These are phyloP conservation scores for Chloranthus sessilifolius DNA, from an alignment of 164 flowering plant genomes.

Conservation along the genomic window DNA sequence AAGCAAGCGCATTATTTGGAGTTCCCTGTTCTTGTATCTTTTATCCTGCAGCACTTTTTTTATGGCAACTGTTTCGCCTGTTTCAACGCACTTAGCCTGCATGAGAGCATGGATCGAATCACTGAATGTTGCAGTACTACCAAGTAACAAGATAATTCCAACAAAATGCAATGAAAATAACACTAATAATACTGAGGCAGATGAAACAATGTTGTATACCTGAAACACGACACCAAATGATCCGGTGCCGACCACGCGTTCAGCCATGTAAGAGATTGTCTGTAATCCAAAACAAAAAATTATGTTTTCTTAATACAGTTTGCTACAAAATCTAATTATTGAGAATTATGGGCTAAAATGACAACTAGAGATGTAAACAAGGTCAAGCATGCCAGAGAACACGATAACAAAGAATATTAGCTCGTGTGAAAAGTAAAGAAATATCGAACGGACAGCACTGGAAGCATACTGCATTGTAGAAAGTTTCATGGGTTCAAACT, in stretches of 20 bases:
- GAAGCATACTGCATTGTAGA: too few relatives aligned
- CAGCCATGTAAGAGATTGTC: constrained; percentile 95
- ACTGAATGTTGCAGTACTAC: neutral
- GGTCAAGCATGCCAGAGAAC: too few relatives aligned
- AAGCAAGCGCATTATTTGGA: constrained; percentile 82
- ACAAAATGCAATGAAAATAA: neutral
- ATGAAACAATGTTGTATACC: constrained; percentile 31
- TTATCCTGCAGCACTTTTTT: constrained; percentile 97
- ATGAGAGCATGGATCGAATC: constrained; percentile 5
- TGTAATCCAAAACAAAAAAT: constrained; percentile 23
- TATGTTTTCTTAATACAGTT: too few relatives aligned
- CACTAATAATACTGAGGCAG: neutral
- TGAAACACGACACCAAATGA: constrained; percentile 99
- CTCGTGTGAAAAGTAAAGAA: too few relatives aligned
- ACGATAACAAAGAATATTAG: too few relatives aligned
- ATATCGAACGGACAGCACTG: too few relatives aligned
- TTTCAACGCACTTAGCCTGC: constrained; percentile 94
- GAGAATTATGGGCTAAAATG: too few relatives aligned
- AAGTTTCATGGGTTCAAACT: too few relatives aligned
- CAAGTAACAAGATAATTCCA: neutral
- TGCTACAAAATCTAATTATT: too few relatives aligned
- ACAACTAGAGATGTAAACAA: too few relatives aligned
- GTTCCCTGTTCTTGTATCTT: constrained; percentile 98
- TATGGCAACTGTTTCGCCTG: constrained; percentile 86
- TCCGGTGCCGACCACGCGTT: constrained; percentile 97